Evolutionary conservation across 345 rosid genomes (phyloP).

Genomic region (Excoecaria agallocha): DNA sequence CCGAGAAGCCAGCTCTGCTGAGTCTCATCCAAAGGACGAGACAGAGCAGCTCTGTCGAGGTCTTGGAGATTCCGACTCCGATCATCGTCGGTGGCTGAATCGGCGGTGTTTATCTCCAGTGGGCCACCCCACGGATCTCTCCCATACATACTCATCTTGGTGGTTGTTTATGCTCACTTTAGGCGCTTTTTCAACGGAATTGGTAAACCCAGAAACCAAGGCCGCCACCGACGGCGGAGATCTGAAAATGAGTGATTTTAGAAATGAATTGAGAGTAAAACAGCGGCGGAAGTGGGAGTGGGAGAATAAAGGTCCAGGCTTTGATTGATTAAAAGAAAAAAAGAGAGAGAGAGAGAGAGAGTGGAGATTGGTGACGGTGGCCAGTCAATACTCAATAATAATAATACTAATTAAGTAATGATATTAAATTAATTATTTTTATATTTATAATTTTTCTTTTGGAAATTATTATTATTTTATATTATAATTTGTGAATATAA

Average conservation of each 20-base stretch:
- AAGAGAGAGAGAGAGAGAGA: background rate
- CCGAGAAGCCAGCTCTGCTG: constrained; percentile 99
- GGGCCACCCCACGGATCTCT: constrained; percentile 99
- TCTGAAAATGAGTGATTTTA: background rate
- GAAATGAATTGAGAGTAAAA: background rate
- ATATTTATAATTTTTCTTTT: too few species aligned
- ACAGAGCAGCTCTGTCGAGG: constrained; percentile 78
- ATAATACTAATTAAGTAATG: background rate
- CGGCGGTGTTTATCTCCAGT: constrained; percentile 82
- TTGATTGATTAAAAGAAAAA: background rate
- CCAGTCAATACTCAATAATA: background rate
- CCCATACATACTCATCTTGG: constrained; percentile 66
- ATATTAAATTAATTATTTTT: background rate
- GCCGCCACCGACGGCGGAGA: background rate
- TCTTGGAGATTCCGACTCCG: constrained; percentile 85
- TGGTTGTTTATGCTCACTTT: too few species aligned
- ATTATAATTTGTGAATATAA: background rate
- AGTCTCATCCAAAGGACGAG: constrained; percentile 84
- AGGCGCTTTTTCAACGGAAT: background rate
- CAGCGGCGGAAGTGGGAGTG: background rate
- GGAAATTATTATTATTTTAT: background rate
- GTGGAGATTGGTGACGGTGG: constrained; percentile 13
- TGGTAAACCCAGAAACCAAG: too few species aligned
- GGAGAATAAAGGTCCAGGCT: background rate
- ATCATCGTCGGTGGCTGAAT: constrained; percentile 97